Evolutionary conservation across 2,329 filamentous ascomycete species (phyloP).

Genomic region (Aphanocladium album): DNA sequence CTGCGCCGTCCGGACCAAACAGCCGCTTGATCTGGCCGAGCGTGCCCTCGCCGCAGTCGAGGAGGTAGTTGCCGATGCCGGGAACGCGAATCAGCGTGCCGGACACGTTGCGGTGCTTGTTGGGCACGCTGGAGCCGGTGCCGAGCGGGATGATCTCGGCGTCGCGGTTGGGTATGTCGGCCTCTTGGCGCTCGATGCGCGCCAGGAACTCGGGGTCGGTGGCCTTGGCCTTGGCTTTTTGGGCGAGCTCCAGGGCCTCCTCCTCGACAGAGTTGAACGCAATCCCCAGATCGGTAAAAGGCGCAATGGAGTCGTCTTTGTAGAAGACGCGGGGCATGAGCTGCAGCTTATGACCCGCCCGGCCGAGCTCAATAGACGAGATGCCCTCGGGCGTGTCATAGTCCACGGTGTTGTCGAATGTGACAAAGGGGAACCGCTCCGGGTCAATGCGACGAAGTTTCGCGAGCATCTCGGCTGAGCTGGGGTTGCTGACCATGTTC

Average conservation of each 20-base stretch:
- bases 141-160: slow-evolving; percentile 82
- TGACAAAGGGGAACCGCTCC: slow-evolving; percentile 65
- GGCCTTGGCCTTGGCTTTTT: slow-evolving; percentile 38
- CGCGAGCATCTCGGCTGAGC: slow-evolving; percentile 60
- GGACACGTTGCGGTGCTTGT: slow-evolving; percentile 93
- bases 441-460: slow-evolving; percentile 69
- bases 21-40: slow-evolving; percentile 78
- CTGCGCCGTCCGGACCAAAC: slow-evolving; percentile 59
- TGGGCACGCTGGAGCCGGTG: slow-evolving; percentile 84
- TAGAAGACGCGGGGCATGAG: slow-evolving; percentile 44
- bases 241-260: slow-evolving; percentile 49
- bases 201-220: slow-evolving; percentile 41
- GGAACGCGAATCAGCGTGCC: slow-evolving; percentile 80
- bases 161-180: slow-evolving; percentile 67
- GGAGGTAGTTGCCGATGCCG: slow-evolving; percentile 77
- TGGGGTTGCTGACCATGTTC: slow-evolving; percentile 68
- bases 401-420: slow-evolving; percentile 50
- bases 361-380: slow-evolving; percentile 33
- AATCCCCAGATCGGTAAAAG: slow-evolving; percentile 41
- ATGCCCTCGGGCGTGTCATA: slow-evolving; percentile 20
- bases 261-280: slow-evolving; percentile 36
- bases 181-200: slow-evolving; percentile 47
- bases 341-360: slow-evolving; percentile 39
- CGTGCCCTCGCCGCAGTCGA: slow-evolving; percentile 91
- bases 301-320: slow-evolving; percentile 41